Evolutionary conservation across 805 yeast genomes (phyloP).

Genomic region (Allodekkera sacchari): DNA sequence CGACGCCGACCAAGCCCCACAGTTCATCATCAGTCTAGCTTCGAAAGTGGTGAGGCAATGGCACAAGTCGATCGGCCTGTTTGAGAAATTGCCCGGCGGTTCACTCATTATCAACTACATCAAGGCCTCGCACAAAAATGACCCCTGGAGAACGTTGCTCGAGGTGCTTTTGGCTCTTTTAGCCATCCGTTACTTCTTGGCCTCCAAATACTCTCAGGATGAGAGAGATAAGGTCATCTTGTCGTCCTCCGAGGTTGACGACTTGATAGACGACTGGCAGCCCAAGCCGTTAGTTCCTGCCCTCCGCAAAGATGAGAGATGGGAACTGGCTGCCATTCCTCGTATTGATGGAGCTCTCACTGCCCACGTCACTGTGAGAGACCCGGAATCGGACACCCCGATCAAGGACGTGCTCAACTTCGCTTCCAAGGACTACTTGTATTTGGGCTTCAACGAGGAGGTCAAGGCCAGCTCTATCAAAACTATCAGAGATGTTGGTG

Average conservation of each 20-base stretch:
- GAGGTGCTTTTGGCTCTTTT: constrained; percentile 71
- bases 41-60: constrained; percentile 19
- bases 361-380: constrained; percentile 21
- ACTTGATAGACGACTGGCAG: constrained; percentile 81
- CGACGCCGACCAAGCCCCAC: constrained; percentile 14
- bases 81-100: constrained; percentile 46
- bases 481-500: constrained; percentile 67
- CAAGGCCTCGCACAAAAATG: constrained; percentile 81
- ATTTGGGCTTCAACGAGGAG: constrained; percentile 40
- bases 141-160: constrained; percentile 81
- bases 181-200: constrained; percentile 77
- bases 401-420: constrained; percentile 47
- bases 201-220: constrained; percentile 67
- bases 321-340: constrained; percentile 63
- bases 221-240: constrained; percentile 63
- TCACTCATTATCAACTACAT: constrained; percentile 59
- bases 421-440: constrained; percentile 64
- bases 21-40: constrained; percentile 19
- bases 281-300: constrained; percentile 75
- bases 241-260: constrained; percentile 61
- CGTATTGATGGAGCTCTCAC: constrained; percentile 49
- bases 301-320: constrained; percentile 40
- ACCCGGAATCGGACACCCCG: constrained; percentile 18
- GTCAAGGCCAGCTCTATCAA: constrained; percentile 47
- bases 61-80: constrained; percentile 13